These are phyloP conservation scores for Filobasidium floriforme DNA, from an alignment of 768 basidiomycete species.

Conservation along the genomic window DNA sequence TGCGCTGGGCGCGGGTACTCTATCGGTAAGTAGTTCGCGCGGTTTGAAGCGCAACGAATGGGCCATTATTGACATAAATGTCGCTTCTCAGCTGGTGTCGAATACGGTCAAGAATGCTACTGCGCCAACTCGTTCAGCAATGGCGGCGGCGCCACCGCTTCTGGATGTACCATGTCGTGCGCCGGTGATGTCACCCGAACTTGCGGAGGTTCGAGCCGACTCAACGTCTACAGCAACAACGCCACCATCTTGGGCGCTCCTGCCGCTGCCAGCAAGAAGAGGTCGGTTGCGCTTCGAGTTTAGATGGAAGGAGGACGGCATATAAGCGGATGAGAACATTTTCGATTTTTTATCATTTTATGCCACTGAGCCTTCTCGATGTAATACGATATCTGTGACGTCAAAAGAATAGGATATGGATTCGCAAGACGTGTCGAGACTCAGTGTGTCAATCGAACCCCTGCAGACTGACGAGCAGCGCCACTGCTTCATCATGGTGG, in stretches of 20 bases:
- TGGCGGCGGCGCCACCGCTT: conserved; percentile 53
- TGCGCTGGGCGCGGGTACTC: conserved; percentile 58
- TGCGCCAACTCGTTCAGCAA: conserved; percentile 59
- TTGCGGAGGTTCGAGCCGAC: conserved; percentile 33
- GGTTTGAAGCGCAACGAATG: no score
- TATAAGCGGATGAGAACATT: no score
- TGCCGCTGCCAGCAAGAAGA: neutral
- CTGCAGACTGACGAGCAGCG: no score
- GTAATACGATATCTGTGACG: no score
- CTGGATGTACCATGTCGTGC: conserved; percentile 66
- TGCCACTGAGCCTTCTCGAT: no score
- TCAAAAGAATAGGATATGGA: no score
- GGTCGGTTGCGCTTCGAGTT: neutral
- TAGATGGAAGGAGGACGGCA: neutral
- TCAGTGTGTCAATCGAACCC: no score
- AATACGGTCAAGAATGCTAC: conserved; percentile 23
- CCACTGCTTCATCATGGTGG: no score
- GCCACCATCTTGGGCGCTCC: conserved; percentile 2
- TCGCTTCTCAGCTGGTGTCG: conserved; percentile 17
- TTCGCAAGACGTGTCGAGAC: no score
- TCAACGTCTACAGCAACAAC: conserved; percentile 30
- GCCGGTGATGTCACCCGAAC: conserved; percentile 50
- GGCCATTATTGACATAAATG: no score
- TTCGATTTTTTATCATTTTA: no score
- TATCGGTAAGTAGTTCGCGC: conserved; percentile 46